phyloP scores from a whole-genome alignment of 805 yeast genomes.

The Candida krabiensis region DNA sequence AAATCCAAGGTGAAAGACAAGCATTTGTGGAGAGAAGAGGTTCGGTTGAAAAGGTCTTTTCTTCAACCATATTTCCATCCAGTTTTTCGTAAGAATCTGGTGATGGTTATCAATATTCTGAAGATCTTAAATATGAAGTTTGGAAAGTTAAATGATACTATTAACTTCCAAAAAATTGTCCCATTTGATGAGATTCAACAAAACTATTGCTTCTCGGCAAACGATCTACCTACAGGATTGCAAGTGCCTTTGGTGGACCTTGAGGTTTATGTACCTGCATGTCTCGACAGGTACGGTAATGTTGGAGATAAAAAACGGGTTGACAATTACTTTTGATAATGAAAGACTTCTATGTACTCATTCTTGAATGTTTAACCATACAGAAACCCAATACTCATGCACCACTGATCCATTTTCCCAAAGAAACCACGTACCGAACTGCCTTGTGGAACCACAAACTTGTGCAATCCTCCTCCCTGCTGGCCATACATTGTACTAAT shows the following conservation, averaged over 20 bases:
- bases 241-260: constrained; percentile 25
- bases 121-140: constrained; percentile 24
- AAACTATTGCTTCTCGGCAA: constrained; percentile 19
- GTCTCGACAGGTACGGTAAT: constrained; percentile 5
- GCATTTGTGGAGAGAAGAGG: constrained; percentile 19
- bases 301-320: not conserved
- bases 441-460: constrained; percentile 65
- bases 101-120: constrained; percentile 17
- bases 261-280: constrained; percentile 18
- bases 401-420: constrained; percentile 72
- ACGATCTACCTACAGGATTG: constrained; percentile 25
- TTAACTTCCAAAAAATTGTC: constrained; percentile 20
- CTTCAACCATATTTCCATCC: constrained; percentile 15
- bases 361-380: constrained; percentile 38
- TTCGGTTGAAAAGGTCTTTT: constrained; percentile 15
- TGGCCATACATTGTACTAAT: constrained; percentile 65
- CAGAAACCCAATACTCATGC: constrained; percentile 69
- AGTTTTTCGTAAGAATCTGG: constrained; percentile 18
- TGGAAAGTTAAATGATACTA: constrained; percentile 22
- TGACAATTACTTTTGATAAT: constrained; percentile 7
- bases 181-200: constrained; percentile 14
- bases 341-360: not conserved
- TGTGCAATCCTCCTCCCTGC: constrained; percentile 57
- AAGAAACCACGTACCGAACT: constrained; percentile 63
- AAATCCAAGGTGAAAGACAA: constrained; percentile 19